A percentile compares a stretch with the other conserved stretches of the same genome.
These are phyloP conservation scores for Cupressus sempervirens DNA, from an alignment of 75 land plant species.

Conservation along the genomic window DNA sequence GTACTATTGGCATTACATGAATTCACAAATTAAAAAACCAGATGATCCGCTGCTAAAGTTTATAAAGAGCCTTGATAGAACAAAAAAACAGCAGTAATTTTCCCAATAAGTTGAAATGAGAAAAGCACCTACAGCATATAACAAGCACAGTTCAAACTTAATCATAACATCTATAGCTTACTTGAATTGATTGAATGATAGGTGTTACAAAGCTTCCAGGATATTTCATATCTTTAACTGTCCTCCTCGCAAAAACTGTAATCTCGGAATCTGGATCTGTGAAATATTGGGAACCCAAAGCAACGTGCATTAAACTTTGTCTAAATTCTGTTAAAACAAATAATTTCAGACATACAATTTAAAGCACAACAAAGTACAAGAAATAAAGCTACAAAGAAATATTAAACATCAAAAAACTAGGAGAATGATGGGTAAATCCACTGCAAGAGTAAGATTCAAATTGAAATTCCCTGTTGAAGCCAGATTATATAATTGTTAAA, in stretches of 20 bases:
- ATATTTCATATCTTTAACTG: slow-evolving; percentile 80
- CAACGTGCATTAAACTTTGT: not conserved
- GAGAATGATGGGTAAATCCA: not conserved
- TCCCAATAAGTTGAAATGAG: not conserved
- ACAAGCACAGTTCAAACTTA: slow-evolving; percentile 10
- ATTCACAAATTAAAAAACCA: not conserved
- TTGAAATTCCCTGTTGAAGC: not conserved
- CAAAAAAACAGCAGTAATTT: not conserved
- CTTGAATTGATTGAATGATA: slow-evolving; percentile 78
- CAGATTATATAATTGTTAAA: not conserved
- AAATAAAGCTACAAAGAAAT: not conserved
- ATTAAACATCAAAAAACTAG: not conserved
- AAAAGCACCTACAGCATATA: not conserved
- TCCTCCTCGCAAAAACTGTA: slow-evolving; percentile 63
- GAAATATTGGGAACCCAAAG: slow-evolving; percentile 7
- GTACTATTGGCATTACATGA: not conserved
- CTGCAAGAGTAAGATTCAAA: not conserved
- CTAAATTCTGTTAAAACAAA: not conserved
- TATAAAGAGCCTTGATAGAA: not conserved
- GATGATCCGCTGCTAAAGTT: not conserved
- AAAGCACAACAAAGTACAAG: not conserved
- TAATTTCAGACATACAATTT: not conserved
- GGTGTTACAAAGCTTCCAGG: slow-evolving; percentile 64
- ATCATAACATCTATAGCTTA: slow-evolving; percentile 16
- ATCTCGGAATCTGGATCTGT: slow-evolving; percentile 81